Base-by-base conservation (phyloP, 257 asterid genomes). In the Solanum okadae region DNA sequence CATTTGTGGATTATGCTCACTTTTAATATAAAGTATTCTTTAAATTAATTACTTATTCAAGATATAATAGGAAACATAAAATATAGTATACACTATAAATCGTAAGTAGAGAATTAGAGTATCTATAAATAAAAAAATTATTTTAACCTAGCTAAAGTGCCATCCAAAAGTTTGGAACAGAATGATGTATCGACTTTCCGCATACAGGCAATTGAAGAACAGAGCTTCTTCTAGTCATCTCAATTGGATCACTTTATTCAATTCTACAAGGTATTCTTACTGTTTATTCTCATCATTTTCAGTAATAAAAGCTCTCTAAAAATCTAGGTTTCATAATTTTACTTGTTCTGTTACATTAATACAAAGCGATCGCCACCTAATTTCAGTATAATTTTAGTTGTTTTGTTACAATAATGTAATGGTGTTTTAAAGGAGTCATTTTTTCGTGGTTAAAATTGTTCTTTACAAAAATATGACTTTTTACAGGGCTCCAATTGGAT, bases 141-240 rank as follows among this genome's bases (percentile, higher is more conserved):
- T 75, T 75, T 35, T 35, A 75, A 75, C 82, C 82, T 75, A 75
- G 82, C 7, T 22, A 22, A 75, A 75, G 63, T 75, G 82, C 52
- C 10, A 25, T 35, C 29, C 18, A 73, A 73, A 35, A 35, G 15
- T 73, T 73, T 34, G 4, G 23, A 10, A 5, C 10, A 8, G 25
- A 89, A 90, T 84, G 88, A 95, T 95, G 96, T 78, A 67, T 86
- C 89, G 89, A 38, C 67, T 92, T 52, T 56, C 89, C 85, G 90
- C 91, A 81, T 89, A 89, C 82, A 89, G 89, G 71, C 92, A 89
- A 49, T 87, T 95, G 89, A 91, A 84, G 73, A 91, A 70, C 71
- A 92, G 44, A 91, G 84, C 89, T 87, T 34, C 88, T 31, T 92
- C 72, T 52, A 52, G 22, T 52, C n/a, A 52, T 52, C 23, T 52